Evolutionary conservation across 1,284 basidiomycete genomes (phyloP).

Genomic region (Albatrellus sp.): DNA sequence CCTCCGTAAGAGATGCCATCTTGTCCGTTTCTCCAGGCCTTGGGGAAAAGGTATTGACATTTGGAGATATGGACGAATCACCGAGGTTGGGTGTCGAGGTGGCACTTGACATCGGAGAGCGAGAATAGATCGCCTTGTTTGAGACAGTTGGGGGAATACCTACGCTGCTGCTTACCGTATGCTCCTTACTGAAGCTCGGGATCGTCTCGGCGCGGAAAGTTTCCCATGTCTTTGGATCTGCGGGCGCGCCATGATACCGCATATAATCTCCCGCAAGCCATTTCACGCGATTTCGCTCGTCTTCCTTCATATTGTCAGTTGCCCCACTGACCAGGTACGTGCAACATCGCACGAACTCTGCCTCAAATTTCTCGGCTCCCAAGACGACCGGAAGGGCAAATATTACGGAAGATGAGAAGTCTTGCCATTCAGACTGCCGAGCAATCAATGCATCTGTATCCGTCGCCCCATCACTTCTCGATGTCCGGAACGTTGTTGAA

Average conservation of each 20-base stretch:
- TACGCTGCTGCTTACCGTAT: slow-evolving; percentile 4
- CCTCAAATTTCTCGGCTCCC: slow-evolving; percentile 45
- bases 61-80: slow-evolving; percentile 20
- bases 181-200: slow-evolving; percentile 22
- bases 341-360: slow-evolving; percentile 56
- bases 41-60: slow-evolving; percentile 49
- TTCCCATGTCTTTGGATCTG: slow-evolving; percentile 43
- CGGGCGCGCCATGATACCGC: slow-evolving; percentile 38
- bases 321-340: slow-evolving; percentile 50
- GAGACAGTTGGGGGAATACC: slow-evolving; percentile 35
- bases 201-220: slow-evolving; percentile 40
- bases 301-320: slow-evolving; percentile 25
- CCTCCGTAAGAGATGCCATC: slow-evolving; percentile 33
- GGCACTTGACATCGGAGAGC: slow-evolving; percentile 23
- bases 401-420: slow-evolving; percentile 47
- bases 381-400: slow-evolving; percentile 46
- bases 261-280: slow-evolving; percentile 62
- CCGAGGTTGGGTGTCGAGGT: not conserved
- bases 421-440: slow-evolving; percentile 31
- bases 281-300: slow-evolving; percentile 31
- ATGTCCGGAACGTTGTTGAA: slow-evolving; percentile 43
- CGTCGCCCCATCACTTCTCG: not conserved
- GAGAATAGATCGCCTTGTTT: slow-evolving; percentile 36
- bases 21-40: slow-evolving; percentile 33
- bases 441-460: slow-evolving; percentile 4